Percentiles rank a stretch among this genome's conserved stretches.
phyloP scores from a whole-genome alignment of 768 basidiomycete species.

The Floccularia luteovirens region DNA sequence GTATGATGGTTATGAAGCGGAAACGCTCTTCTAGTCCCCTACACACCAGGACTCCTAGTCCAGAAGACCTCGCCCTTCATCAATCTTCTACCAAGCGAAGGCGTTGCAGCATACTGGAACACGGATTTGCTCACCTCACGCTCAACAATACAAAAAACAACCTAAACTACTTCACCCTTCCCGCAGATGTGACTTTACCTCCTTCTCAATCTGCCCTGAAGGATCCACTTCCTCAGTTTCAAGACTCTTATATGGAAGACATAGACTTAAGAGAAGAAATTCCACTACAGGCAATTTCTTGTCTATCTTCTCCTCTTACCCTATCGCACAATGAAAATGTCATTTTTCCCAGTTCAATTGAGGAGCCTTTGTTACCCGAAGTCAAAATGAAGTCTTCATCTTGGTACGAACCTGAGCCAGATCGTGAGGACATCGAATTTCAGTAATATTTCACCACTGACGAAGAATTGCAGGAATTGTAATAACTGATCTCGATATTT shows the following conservation, averaged over 20 bases:
- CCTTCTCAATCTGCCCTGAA: background rate
- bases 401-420: slow-evolving; percentile 66
- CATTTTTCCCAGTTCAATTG: too few relatives aligned
- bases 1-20: background rate
- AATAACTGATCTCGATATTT: slow-evolving; percentile 50
- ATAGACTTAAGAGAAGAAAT: background rate
- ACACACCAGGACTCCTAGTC: background rate
- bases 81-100: background rate
- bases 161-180: background rate
- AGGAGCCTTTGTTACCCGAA: slow-evolving; percentile 39
- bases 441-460: background rate
- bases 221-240: background rate
- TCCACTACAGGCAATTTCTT: background rate
- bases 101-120: background rate
- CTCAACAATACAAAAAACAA: slow-evolving; percentile 31
- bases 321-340: too few relatives aligned
- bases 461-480: slow-evolving; percentile 43
- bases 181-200: background rate
- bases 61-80: background rate
- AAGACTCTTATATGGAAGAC: too few relatives aligned
- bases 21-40: background rate
- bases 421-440: slow-evolving; percentile 37
- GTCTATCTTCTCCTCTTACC: background rate
- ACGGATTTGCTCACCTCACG: background rate
- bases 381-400: slow-evolving; percentile 56